Conservation (phyloP, 768 basidiomycete species). For the Kwoniella europaea region DNA sequence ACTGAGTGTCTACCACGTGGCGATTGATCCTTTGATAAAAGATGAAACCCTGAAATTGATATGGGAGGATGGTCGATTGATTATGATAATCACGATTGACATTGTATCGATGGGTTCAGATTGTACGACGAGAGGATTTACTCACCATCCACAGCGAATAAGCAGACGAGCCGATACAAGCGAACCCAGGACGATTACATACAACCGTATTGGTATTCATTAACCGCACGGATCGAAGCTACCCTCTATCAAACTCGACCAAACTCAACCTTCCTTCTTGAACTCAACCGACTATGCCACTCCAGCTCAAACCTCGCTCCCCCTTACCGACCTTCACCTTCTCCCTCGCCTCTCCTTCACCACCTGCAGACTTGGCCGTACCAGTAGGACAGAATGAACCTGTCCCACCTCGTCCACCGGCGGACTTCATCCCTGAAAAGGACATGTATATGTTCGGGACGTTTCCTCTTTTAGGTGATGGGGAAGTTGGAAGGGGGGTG, state of each 20-base stretch:
- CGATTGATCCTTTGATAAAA: neutral
- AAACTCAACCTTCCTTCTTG: neutral
- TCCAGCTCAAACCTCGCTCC: slow-evolving; percentile 34
- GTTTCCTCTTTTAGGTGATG: slow-evolving; percentile 68
- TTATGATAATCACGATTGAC: neutral
- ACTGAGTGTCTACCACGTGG: neutral
- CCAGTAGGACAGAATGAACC: slow-evolving; percentile 6
- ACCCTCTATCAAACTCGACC: neutral
- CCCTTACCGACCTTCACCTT: slow-evolving; percentile 44
- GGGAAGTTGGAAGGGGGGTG: slow-evolving; percentile 57
- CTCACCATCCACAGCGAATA: neutral
- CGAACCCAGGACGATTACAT: neutral
- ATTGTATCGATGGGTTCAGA: neutral
- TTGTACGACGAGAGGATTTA: neutral
- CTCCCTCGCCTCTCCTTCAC: slow-evolving; percentile 34
- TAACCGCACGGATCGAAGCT: neutral
- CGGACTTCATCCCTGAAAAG: slow-evolving; percentile 79
- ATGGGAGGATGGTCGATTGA: neutral
- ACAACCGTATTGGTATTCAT: neutral
- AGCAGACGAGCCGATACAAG: neutral
- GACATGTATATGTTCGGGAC: slow-evolving; percentile 89
- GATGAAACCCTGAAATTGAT: slow-evolving; percentile 1
- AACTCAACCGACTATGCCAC: slow-evolving; percentile 20
- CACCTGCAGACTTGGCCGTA: slow-evolving; percentile 10
- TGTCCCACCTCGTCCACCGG: slow-evolving; percentile 71